phyloP scores from a whole-genome alignment of 2,329 filamentous ascomycete species.

The Talaromyces verruculosus region DNA sequence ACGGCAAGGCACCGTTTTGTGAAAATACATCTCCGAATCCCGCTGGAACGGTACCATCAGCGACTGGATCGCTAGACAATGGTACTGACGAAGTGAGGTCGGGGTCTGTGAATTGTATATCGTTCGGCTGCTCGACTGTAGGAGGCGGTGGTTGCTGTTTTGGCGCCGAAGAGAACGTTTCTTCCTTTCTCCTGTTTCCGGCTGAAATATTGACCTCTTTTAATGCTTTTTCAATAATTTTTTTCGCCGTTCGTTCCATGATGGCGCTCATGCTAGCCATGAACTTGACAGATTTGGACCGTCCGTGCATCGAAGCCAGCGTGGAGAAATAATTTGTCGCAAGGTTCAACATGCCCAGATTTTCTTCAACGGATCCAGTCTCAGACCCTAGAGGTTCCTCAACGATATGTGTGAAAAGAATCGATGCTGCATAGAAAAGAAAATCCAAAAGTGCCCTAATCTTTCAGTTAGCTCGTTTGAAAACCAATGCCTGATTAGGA shows the following conservation, averaged over 20 bases:
- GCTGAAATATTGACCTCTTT: constrained; percentile 55
- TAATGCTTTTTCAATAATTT: constrained; percentile 83
- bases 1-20: constrained; percentile 3
- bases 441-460: constrained; percentile 82
- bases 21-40: neutral
- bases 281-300: constrained; percentile 79
- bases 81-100: neutral
- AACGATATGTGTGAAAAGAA: constrained; percentile 86
- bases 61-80: neutral
- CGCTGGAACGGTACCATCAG: neutral
- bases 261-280: constrained; percentile 89
- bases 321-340: constrained; percentile 87
- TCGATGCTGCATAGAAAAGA: constrained; percentile 87
- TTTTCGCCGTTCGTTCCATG: constrained; percentile 85
- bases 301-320: constrained; percentile 72
- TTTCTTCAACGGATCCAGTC: constrained; percentile 62
- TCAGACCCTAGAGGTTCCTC: constrained; percentile 83
- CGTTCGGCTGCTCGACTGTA: neutral
- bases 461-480: neutral
- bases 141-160: neutral
- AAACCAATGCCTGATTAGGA: neutral
- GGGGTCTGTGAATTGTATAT: neutral
- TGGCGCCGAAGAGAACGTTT: neutral
- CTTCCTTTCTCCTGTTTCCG: constrained; percentile 2
- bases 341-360: constrained; percentile 80